Evolutionary conservation across 1,284 basidiomycete genomes (phyloP).

Genomic region (Ganoderma lingzhi): DNA sequence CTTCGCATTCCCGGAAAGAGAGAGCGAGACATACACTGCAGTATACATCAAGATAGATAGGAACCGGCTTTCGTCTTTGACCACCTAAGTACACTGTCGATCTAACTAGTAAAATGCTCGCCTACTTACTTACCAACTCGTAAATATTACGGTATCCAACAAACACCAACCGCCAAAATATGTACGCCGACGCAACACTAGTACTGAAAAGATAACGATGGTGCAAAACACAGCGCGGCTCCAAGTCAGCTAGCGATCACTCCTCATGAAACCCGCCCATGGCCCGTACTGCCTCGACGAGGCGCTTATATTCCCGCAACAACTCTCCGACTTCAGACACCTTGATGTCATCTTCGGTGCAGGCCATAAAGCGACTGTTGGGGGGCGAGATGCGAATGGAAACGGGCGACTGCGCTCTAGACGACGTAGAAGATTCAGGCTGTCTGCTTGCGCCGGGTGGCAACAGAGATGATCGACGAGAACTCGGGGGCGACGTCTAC

Average conservation of each 20-base stretch:
- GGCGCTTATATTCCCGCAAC: conserved; percentile 76
- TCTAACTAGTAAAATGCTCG: not conserved
- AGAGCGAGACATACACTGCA: too few relatives aligned
- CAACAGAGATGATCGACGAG: conserved; percentile 56
- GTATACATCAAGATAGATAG: not conserved
- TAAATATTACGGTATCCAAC: not conserved
- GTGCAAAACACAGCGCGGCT: not conserved
- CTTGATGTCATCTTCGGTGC: conserved; percentile 74
- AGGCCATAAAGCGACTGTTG: conserved; percentile 71
- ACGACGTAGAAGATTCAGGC: conserved; percentile 50
- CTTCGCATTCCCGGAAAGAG: not conserved
- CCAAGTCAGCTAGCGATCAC: conserved; percentile 12
- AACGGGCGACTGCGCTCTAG: conserved; percentile 53
- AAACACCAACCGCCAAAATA: not conserved
- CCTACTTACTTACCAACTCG: not conserved
- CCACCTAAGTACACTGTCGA: not conserved
- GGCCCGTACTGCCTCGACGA: conserved; percentile 55
- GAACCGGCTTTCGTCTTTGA: not conserved
- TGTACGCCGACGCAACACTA: not conserved
- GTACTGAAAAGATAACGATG: not conserved
- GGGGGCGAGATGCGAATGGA: conserved; percentile 58
- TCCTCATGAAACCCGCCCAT: conserved; percentile 52
- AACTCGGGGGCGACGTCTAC: conserved; percentile 53
- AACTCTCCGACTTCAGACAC: conserved; percentile 80
- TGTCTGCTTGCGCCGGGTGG: conserved; percentile 38